Base-by-base conservation (phyloP, 306 rosid species). In the Glycyrrhiza uralensis region DNA sequence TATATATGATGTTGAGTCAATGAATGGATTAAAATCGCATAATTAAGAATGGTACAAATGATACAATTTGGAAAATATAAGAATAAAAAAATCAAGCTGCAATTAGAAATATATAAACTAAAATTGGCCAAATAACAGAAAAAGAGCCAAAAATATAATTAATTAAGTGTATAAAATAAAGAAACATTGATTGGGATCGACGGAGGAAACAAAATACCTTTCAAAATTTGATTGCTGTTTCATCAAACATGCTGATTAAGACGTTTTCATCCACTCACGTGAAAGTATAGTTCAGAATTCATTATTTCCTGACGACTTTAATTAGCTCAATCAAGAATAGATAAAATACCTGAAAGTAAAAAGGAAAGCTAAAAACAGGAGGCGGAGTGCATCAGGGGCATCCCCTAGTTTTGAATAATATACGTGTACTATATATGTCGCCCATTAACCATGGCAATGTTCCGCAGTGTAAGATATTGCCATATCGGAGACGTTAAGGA, bases 371-470 rank as follows among this genome's bases (percentile, higher is more conserved):
- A 30, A 55, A 66, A 30, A n/a, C 14, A 41, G 22, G 33, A 54
- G 20, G 64, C 41, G 52, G 24, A n/a, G n/a, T n/a, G n/a, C n/a
- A n/a, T n/a, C n/a, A n/a, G n/a, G n/a, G 45, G 56, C 32, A 35
- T 7, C 6, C n/a, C 29, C 51, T 1, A 54, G 45, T 2, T 6
- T 42, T 72, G 69, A 54, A 77, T 59, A 32, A 47, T 52, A 51
- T n/a, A n/a, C 62, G 12, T 38, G 58, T 51, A 11, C 2, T 39
- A 2, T 24, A n/a, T n/a, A n/a, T n/a, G 49, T 57, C 42, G 20
- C 73, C 61, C 45, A 52, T 71, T 23, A 79, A 18, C 15, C 56
- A 67, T 32, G 68, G 47, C 74, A 78, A 54, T 63, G 45, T 24
- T 32, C 69, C 67, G 18, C 28, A 52, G 56, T 71, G 32, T 15